Conservation (phyloP, 768 basidiomycete genomes). For the Boletus edulis region DNA sequence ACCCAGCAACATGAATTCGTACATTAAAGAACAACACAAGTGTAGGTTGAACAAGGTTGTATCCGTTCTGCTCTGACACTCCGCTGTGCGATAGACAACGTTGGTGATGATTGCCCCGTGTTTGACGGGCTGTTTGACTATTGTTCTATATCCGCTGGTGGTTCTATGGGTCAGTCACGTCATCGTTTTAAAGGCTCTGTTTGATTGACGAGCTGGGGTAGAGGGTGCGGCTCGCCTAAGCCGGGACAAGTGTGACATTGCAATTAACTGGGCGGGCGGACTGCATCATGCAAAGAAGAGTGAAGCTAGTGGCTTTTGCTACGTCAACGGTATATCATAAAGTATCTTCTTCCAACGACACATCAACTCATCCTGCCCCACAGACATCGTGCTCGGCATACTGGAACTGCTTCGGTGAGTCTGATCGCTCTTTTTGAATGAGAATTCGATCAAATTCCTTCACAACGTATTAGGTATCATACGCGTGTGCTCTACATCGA, state of each 20-base stretch:
- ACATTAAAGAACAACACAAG: slow-evolving; percentile 93
- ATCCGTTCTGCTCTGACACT: background rate
- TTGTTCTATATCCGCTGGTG: slow-evolving; percentile 99
- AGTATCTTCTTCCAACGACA: background rate
- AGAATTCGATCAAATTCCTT: background rate
- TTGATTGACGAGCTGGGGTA: slow-evolving; percentile 31
- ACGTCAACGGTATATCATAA: slow-evolving; percentile 76
- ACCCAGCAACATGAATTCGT: slow-evolving; percentile 93
- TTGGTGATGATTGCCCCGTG: slow-evolving; percentile 98
- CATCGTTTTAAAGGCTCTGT: background rate
- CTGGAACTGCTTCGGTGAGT: slow-evolving; percentile 83
- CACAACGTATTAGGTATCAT: slow-evolving; percentile 63
- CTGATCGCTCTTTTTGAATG: background rate
- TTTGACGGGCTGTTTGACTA: slow-evolving; percentile 99
- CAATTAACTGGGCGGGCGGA: slow-evolving; percentile 98
- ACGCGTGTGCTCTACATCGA: slow-evolving; percentile 95
- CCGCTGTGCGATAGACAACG: slow-evolving; percentile 64
- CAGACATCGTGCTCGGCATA: slow-evolving; percentile 97
- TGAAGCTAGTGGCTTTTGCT: slow-evolving; percentile 98
- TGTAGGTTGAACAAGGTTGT: slow-evolving; percentile 48
- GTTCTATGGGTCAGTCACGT: slow-evolving; percentile 84
- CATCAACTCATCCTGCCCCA: background rate
- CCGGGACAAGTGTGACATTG: slow-evolving; percentile 97
- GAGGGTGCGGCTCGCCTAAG: slow-evolving; percentile 97
- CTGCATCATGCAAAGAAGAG: slow-evolving; percentile 99